Conservation (phyloP, 2,329 filamentous ascomycete species). For the Trichoderma semiorbis region DNA sequence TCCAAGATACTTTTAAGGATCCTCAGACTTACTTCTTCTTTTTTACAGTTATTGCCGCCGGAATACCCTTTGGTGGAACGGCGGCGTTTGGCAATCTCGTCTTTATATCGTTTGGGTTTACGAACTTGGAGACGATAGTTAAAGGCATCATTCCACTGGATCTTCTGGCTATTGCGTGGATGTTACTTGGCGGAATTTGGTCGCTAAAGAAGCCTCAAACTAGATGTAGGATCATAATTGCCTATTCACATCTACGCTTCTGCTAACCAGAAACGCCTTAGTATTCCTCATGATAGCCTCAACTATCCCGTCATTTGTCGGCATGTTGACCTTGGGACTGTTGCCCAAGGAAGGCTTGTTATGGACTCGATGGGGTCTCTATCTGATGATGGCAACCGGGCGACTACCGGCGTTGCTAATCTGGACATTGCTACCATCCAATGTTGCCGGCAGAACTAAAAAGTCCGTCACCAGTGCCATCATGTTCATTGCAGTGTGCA, state of each 20-base stretch:
- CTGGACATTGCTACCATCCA: not conserved
- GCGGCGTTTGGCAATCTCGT: not conserved
- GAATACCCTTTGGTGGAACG: not conserved
- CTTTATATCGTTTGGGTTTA: not conserved
- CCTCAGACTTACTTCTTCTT: not conserved
- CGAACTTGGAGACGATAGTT: not conserved
- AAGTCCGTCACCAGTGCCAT: not conserved
- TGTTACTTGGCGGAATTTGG: not conserved
- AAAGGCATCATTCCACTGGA: not conserved
- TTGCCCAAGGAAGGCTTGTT: not conserved
- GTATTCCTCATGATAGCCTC: not conserved
- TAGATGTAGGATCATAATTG: not conserved
- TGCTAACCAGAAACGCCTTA: not conserved
- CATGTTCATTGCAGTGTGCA: not conserved
- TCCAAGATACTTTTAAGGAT: not conserved
- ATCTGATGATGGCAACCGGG: not conserved
- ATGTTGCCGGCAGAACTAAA: not conserved
- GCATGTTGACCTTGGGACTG: not conserved
- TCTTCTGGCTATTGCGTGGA: not conserved
- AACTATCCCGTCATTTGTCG: not conserved
- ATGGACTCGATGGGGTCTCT: not conserved
- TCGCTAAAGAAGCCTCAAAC: not conserved
- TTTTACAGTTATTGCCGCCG: not conserved
- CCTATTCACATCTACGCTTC: not conserved
- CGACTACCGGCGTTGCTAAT: not conserved